phyloP scores from a whole-genome alignment of 805 yeast genomes.

The Wickerhamiella vanderwaltii region DNA sequence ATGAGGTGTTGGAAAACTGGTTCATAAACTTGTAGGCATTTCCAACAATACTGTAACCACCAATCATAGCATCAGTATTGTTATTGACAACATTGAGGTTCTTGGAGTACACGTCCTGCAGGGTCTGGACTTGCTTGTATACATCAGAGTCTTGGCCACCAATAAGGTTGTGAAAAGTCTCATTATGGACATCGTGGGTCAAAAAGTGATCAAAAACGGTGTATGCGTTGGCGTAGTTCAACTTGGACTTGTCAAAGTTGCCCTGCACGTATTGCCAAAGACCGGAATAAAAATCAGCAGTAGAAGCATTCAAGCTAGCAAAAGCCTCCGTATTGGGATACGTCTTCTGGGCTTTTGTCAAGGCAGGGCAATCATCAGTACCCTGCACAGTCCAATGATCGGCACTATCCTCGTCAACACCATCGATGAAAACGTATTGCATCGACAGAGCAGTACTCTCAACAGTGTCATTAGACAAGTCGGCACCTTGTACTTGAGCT shows the following conservation, averaged over 20 bases:
- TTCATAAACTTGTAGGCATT: conserved; percentile 29
- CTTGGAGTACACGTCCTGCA: conserved; percentile 34
- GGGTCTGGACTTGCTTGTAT: conserved; percentile 26
- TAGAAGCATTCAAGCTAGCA: conserved; percentile 27
- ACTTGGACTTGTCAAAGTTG: conserved; percentile 21
- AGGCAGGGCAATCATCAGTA: conserved; percentile 33
- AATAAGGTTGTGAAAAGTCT: conserved; percentile 28
- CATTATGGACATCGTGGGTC: conserved; percentile 34
- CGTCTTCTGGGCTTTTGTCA: conserved; percentile 27
- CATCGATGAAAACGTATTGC: conserved; percentile 35
- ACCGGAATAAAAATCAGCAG: conserved; percentile 31
- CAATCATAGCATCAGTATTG: conserved; percentile 29
- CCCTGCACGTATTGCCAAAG: conserved; percentile 24
- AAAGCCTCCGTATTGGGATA: conserved; percentile 27
- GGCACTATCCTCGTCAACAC: conserved; percentile 29
- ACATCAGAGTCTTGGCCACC: conserved; percentile 22
- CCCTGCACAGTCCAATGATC: conserved; percentile 35
- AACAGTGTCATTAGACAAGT: conserved; percentile 32
- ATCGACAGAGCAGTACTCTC: conserved; percentile 34
- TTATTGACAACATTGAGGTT: conserved; percentile 27
- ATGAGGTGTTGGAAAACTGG: conserved; percentile 26
- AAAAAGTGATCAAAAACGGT: conserved; percentile 32
- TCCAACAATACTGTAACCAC: conserved; percentile 33
- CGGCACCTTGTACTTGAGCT: conserved; percentile 20
- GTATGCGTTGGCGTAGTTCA: conserved; percentile 33